Conservation (phyloP, 2,329 filamentous ascomycete species). For the Zasmidium citrigriseum region DNA sequence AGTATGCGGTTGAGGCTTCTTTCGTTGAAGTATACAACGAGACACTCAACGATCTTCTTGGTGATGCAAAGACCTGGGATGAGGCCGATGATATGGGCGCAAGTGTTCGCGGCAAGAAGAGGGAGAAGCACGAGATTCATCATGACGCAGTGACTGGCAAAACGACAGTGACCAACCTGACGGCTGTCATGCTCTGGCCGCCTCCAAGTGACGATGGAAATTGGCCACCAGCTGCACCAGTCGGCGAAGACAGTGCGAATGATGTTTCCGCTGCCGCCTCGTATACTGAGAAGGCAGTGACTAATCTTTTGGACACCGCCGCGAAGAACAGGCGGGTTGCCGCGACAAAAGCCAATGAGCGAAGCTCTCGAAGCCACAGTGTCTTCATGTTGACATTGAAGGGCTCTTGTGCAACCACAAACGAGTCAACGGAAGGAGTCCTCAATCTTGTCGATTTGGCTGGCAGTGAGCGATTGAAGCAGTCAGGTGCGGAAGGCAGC, state of each 20-base stretch:
- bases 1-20: slow-evolving; percentile 88
- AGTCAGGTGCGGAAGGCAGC: slow-evolving; percentile 82
- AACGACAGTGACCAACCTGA: slow-evolving; percentile 79
- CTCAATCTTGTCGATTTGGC: slow-evolving; percentile 95
- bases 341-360: slow-evolving; percentile 95
- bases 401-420: slow-evolving; percentile 70
- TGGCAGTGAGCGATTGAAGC: slow-evolving; percentile 85
- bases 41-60: slow-evolving; percentile 87
- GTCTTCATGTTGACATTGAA: slow-evolving; percentile 83
- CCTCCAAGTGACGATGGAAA: slow-evolving; percentile 66
- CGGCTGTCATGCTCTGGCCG: slow-evolving; percentile 73
- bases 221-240: slow-evolving; percentile 28
- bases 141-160: slow-evolving; percentile 82
- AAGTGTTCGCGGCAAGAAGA: slow-evolving; percentile 41
- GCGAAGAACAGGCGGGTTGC: slow-evolving; percentile 87
- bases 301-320: slow-evolving; percentile 64
- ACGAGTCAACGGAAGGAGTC: slow-evolving; percentile 85
- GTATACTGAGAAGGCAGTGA: slow-evolving; percentile 33
- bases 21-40: slow-evolving; percentile 99
- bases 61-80: slow-evolving; percentile 67
- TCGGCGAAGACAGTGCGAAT: slow-evolving; percentile 6
- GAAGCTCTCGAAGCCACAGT: slow-evolving; percentile 90
- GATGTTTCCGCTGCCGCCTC: slow-evolving; percentile 9
- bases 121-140: slow-evolving; percentile 84
- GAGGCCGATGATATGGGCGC: slow-evolving; percentile 31